Conservation (phyloP, 768 basidiomycete species). For the Boletus insuetus region DNA sequence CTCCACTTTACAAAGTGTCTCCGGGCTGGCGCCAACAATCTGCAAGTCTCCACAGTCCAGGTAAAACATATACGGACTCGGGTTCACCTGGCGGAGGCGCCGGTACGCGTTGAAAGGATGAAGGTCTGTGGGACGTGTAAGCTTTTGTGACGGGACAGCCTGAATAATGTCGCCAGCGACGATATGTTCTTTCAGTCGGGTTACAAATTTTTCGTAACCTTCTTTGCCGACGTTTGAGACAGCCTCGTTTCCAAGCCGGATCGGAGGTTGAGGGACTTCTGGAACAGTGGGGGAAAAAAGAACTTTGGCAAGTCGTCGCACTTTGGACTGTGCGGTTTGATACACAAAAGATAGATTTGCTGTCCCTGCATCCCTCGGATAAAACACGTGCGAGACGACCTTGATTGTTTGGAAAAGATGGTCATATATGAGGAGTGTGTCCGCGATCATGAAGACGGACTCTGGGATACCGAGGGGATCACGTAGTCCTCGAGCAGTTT, state of each 20-base stretch:
- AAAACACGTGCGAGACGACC: slow-evolving; percentile 94
- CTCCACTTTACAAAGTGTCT: slow-evolving; percentile 95
- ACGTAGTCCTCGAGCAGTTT: slow-evolving; percentile 70
- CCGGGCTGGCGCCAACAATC: slow-evolving; percentile 97
- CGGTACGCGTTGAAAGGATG: slow-evolving; percentile 99
- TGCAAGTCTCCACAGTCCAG: slow-evolving; percentile 91
- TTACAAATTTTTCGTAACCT: slow-evolving; percentile 91
- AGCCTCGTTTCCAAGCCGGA: slow-evolving; percentile 61
- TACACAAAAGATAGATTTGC: slow-evolving; percentile 82
- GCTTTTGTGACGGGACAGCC: slow-evolving; percentile 93
- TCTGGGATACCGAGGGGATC: slow-evolving; percentile 90
- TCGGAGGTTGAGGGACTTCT: slow-evolving; percentile 65
- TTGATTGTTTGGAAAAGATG: slow-evolving; percentile 95
- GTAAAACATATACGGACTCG: slow-evolving; percentile 99
- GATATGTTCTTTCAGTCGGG: slow-evolving; percentile 89
- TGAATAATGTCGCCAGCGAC: slow-evolving; percentile 98
- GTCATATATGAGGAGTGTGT: slow-evolving; percentile 94
- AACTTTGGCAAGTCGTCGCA: slow-evolving; percentile 73
- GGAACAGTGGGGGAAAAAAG: slow-evolving; percentile 52
- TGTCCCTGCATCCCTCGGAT: slow-evolving; percentile 64
- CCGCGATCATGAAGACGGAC: slow-evolving; percentile 94
- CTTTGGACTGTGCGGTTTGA: slow-evolving; percentile 80
- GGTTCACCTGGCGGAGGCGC: slow-evolving; percentile 90
- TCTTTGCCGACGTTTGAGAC: slow-evolving; percentile 90
- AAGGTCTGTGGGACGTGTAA: slow-evolving; percentile 78